Base-by-base conservation (phyloP, 2,329 filamentous ascomycete genomes). In the Exophiala oligosperma region DNA sequence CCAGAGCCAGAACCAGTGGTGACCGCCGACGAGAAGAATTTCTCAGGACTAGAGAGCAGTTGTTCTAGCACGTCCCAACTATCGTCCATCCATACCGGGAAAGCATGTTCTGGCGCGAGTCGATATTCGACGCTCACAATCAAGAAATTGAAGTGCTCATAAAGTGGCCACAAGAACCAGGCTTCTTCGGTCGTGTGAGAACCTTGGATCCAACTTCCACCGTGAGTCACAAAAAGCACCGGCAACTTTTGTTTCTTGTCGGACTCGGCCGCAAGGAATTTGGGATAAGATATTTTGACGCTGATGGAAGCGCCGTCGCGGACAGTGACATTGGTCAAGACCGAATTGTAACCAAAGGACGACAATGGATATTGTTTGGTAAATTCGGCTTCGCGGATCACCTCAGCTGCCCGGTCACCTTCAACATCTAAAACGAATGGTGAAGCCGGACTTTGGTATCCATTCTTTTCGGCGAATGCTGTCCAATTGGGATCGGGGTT, bases 111-210 rank as follows among this genome's bases (percentile, higher is more conserved):
- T 0, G 69, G 69, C 0, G 68, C 68, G 2, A 71, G 61, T 1
- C 70, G 56, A 52, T 71, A 72, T 9, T 69, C 64, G 2, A 70
- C 66, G 7, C 67, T 65, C 49, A 69, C 56, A 2, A 70, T 59
- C 3, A 67, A 52, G 3, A 59, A 9, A 23, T 60, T 49, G 41
- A 60, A 60, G 7, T 35, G 14, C 4, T 47, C 2, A 41, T 56
- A 60, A 4, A 60, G 47, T 29, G 57, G 57, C 57, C 57, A 60
- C 9, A 60, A 41, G 7, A 53, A 43, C 57, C 53, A 60, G 21
- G 41, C 41, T 17, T 60, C 57, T 21, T 56, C 57, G 2, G 53
- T 56, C 14, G 8, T 44, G 29, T 60, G 57, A 26, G 52, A 56
- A 29, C 57, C 57, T 38, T 60, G 57, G 12, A 60, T 28, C 53